These are phyloP conservation scores for Suillus fuscotomentosus DNA, from an alignment of 768 basidiomycete species.

Conservation along the genomic window DNA sequence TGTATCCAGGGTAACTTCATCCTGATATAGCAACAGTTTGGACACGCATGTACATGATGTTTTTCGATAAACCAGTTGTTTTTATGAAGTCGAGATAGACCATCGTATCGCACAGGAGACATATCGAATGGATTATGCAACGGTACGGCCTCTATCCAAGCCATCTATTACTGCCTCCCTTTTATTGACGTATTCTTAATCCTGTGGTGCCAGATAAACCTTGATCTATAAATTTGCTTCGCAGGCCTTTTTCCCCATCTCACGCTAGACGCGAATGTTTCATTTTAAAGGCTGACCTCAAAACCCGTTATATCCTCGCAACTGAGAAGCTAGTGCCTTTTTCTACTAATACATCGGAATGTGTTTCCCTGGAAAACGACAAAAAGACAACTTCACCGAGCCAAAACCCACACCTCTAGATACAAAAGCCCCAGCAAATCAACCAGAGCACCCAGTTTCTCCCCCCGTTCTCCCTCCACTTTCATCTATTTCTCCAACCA, in stretches of 20 bases:
- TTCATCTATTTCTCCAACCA: background rate
- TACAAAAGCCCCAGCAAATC: constrained; percentile 13
- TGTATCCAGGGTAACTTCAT: background rate
- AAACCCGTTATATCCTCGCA: constrained; percentile 12
- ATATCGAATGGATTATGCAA: constrained; percentile 5
- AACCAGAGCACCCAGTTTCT: constrained; percentile 6
- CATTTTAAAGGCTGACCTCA: constrained; percentile 1
- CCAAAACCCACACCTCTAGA: constrained; percentile 15
- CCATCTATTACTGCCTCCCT: background rate
- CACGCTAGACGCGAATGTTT: constrained; percentile 20
- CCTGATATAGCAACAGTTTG: background rate
- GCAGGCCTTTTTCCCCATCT: constrained; percentile 18
- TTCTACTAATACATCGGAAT: constrained; percentile 19
- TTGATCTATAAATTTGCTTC: constrained; percentile 1
- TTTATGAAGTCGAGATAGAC: background rate
- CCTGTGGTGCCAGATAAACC: constrained; percentile 12
- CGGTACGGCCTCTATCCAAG: constrained; percentile 4
- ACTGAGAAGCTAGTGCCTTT: background rate
- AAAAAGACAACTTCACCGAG: constrained; percentile 34
- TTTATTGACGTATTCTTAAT: constrained; percentile 8
- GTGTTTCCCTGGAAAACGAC: constrained; percentile 40
- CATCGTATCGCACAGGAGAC: background rate
- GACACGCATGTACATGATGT: background rate
- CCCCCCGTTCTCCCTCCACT: constrained; percentile 2
- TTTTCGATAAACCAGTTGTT: background rate